Percentiles rank a stretch among this genome's conserved stretches.
phyloP scores from a whole-genome alignment of 1,284 basidiomycete genomes.

The Sporisorium scitamineum region DNA sequence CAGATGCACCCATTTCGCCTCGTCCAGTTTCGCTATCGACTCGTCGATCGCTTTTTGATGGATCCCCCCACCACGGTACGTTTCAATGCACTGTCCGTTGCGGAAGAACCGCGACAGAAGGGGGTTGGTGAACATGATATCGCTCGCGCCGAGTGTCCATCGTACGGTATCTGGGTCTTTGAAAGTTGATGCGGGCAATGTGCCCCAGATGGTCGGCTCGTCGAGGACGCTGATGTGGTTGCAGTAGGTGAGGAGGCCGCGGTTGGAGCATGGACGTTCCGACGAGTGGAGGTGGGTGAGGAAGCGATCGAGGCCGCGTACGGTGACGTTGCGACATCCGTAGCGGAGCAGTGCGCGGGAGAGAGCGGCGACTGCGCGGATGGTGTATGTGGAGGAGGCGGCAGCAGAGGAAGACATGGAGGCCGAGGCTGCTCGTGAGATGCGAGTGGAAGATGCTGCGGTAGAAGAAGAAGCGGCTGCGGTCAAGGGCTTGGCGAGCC shows the following conservation, averaged over 20 bases:
- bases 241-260: slow-evolving; percentile 63
- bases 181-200: slow-evolving; percentile 44
- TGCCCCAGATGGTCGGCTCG: slow-evolving; percentile 63
- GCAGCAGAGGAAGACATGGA: slow-evolving; percentile 19
- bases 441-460: not conserved
- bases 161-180: slow-evolving; percentile 73
- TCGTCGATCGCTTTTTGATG: slow-evolving; percentile 87
- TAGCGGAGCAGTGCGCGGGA: slow-evolving; percentile 48
- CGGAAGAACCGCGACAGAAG: slow-evolving; percentile 80
- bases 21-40: slow-evolving; percentile 82
- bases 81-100: slow-evolving; percentile 92
- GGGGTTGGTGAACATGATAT: slow-evolving; percentile 91
- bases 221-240: slow-evolving; percentile 68
- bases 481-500: slow-evolving; percentile 26
- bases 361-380: slow-evolving; percentile 52
- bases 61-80: slow-evolving; percentile 87
- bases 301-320: slow-evolving; percentile 57
- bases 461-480: slow-evolving; percentile 15
- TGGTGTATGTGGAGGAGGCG: slow-evolving; percentile 34
- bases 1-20: slow-evolving; percentile 91
- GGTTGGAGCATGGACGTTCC: slow-evolving; percentile 31
- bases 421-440: slow-evolving; percentile 7
- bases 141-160: slow-evolving; percentile 89
- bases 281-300: slow-evolving; percentile 47
- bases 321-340: slow-evolving; percentile 57